A percentile compares a stretch with the other conserved stretches of the same genome.
Conservation (phyloP, 192 early-diverging fungal genomes). For the Diversispora eburnea region DNA sequence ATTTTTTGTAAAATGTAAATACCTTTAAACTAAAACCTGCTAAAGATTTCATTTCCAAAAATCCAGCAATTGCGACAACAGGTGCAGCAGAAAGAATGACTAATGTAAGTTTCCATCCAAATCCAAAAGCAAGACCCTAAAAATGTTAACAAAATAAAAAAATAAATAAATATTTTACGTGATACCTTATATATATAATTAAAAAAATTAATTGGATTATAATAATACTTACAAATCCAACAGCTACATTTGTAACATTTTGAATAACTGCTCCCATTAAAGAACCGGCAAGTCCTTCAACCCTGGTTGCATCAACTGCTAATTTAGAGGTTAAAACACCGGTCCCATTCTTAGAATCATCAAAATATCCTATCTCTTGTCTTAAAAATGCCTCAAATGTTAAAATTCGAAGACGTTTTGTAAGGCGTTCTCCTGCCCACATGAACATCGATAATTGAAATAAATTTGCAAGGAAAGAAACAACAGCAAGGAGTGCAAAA, state of each 20-base stretch:
- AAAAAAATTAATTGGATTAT: neutral
- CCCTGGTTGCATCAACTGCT: conserved; percentile 66
- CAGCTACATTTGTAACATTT: neutral
- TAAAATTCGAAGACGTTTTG: conserved; percentile 57
- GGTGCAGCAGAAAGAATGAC: conserved; percentile 23
- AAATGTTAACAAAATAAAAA: neutral
- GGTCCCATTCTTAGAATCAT: conserved; percentile 65
- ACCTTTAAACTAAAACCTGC: conserved; percentile 33
- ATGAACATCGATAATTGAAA: conserved; percentile 21
- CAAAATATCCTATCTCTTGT: conserved; percentile 88
- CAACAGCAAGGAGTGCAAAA: conserved; percentile 47
- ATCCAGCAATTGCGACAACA: conserved; percentile 38
- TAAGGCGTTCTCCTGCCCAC: conserved; percentile 35
- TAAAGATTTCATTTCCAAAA: conserved; percentile 43
- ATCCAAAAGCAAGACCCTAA: conserved; percentile 22
- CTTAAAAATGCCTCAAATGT: conserved; percentile 70
- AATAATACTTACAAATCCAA: conserved; percentile 19
- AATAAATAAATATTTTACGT: neutral
- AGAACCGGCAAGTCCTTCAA: conserved; percentile 17
- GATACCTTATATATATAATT: neutral
- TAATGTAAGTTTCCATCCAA: conserved; percentile 25
- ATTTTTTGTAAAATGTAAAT: neutral
- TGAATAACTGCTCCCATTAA: conserved; percentile 23
- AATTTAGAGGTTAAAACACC: conserved; percentile 84
- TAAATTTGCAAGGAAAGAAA: conserved; percentile 20